Evolutionary conservation across 257 asterid genomes (phyloP).

Genomic region (Mitragyna speciosa): DNA sequence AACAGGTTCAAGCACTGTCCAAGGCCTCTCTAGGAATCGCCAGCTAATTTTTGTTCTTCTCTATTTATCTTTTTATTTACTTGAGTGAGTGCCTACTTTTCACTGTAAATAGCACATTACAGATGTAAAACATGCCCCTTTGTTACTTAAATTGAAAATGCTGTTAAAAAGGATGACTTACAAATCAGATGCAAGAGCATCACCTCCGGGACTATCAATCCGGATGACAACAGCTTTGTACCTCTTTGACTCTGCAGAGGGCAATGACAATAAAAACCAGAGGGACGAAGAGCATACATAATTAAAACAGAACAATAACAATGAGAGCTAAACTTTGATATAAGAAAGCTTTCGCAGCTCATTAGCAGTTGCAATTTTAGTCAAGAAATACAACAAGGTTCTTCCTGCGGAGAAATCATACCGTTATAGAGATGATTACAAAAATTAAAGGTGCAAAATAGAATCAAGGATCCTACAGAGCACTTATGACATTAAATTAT

Average conservation of each 20-base stretch:
- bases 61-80: not conserved
- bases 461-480: not conserved
- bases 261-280: constrained; percentile 2
- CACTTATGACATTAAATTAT: not conserved
- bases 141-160: constrained; percentile 5
- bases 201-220: constrained; percentile 99
- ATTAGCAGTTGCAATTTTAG: not conserved
- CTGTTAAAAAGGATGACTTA: constrained; percentile 41
- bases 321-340: not conserved
- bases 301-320: not conserved
- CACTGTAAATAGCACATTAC: not conserved
- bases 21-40: not conserved
- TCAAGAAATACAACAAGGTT: not conserved
- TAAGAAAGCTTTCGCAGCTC: not conserved
- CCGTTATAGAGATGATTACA: not conserved
- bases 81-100: not conserved
- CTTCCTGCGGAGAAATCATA: not conserved
- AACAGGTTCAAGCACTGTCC: not conserved
- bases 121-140: not conserved
- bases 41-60: not conserved
- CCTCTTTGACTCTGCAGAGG: constrained; percentile 73
- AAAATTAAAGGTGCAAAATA: not conserved
- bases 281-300: not conserved
- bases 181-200: constrained; percentile 99
- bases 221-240: constrained; percentile 89